Base-by-base conservation (phyloP, 2,329 filamentous ascomycete species). In the Pseudofabraea citricarpa region DNA sequence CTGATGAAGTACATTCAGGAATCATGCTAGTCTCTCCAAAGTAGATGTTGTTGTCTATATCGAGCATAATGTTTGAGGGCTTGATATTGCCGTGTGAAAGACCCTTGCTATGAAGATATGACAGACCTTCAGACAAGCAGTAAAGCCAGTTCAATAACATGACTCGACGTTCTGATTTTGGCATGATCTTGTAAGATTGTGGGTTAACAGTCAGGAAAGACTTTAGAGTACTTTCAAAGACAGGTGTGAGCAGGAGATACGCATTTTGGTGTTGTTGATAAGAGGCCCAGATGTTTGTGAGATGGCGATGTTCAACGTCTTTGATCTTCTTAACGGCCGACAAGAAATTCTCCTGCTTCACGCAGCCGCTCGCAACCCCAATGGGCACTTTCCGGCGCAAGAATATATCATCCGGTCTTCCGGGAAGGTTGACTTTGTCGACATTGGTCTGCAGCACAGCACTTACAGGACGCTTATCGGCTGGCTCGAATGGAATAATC, bases 131-230 rank as follows among this genome's bases (percentile, higher is more conserved):
- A 4, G 31, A 72, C 4, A 90, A 71, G 58, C 85, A 90, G 56
- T 85, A 79, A 55, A 89, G 77, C 85, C 85, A 90, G 59, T 86
- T 82, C 58, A 87, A 69, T 5, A 88, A 60, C 13, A 84, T 65
- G 36, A 70, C 66, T 24, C 81, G 72, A 20, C 83, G 72, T 31
- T 77, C 72, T 40, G 71, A 68, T 57, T 86, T 85, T 3, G 75
- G 55, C 9, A 87, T 60, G 41, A 73, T 75, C 54, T 84, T 82
- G 59, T 84, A 74, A 18, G 76, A 74, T 18, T 73, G 66, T 2
- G 84, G 81, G 5, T 76, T 77, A 40, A 77, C 78, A 13, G 79
- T 72, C 46, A 89, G 72, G 60, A 87, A 83, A 0, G 79, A 77
- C 54, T 79, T 81, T 27, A 90, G 72, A 13, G 70, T 85, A 52